Conservation (phyloP, 192 early-diverging fungal genomes). For the Chytriomyces confervae region DNA sequence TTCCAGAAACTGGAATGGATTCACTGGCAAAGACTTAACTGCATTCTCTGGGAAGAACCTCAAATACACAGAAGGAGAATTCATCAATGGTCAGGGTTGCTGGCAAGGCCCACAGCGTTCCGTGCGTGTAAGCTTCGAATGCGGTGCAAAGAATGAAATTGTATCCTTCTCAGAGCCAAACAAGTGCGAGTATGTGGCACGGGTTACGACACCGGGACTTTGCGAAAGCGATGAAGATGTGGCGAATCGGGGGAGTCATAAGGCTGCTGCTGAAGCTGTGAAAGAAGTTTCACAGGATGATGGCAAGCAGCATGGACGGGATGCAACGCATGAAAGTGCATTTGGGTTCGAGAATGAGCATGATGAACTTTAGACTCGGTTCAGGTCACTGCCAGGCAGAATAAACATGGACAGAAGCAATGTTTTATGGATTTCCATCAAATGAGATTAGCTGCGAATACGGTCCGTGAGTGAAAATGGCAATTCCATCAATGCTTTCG, state of each 20-base stretch:
- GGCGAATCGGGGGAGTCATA: not conserved
- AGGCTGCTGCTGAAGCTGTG: no score
- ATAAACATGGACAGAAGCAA: no score
- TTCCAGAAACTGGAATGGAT: conserved; percentile 20
- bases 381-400: no score
- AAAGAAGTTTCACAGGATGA: no score
- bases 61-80: conserved; percentile 65
- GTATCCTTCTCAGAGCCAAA: conserved; percentile 80
- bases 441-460: no score
- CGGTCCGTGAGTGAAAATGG: no score
- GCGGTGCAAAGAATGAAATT: conserved; percentile 72
- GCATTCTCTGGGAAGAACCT: conserved; percentile 30
- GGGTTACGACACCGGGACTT: conserved; percentile 77
- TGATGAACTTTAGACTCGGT: no score
- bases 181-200: conserved; percentile 90
- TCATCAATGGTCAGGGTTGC: conserved; percentile 76
- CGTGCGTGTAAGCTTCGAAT: conserved; percentile 70
- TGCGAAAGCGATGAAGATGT: conserved; percentile 57
- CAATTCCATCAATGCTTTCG: no score
- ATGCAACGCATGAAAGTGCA: no score
- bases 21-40: conserved; percentile 32
- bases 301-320: no score
- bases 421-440: no score
- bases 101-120: conserved; percentile 96
- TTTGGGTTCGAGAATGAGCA: no score